Percentiles rank a stretch among this genome's conserved stretches.
These are phyloP conservation scores for Myriosclerotinia duriaeana DNA, from an alignment of 2,329 filamentous ascomycete species.

Conservation along the genomic window DNA sequence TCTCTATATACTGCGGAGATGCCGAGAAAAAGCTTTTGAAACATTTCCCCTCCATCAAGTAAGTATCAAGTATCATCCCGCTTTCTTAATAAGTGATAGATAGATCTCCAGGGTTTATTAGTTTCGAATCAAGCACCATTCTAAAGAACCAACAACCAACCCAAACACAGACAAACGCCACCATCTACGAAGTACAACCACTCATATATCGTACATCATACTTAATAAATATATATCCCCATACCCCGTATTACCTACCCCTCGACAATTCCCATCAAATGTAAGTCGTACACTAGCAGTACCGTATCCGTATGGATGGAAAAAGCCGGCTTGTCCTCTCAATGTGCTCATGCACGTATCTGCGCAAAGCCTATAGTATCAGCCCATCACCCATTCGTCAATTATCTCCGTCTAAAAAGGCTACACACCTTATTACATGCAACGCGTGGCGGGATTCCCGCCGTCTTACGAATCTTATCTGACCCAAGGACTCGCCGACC, in stretches of 20 bases:
- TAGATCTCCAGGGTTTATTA: too few species aligned
- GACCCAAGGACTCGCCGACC: background rate
- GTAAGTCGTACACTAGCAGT: background rate
- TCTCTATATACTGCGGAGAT: background rate
- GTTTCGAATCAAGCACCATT: background rate
- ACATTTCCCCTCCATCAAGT: background rate
- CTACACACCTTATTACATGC: background rate
- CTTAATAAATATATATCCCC: conserved; percentile 6
- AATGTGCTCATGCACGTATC: background rate
- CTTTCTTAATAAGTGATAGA: too few species aligned
- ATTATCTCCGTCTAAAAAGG: background rate
- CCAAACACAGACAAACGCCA: conserved; percentile 9
- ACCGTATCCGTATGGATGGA: background rate
- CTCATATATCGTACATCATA: background rate
- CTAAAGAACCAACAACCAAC: background rate
- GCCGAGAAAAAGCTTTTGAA: background rate
- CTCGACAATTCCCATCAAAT: background rate
- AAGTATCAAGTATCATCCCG: background rate
- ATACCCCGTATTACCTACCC: conserved; percentile 3
- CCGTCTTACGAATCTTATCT: background rate
- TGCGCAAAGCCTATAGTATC: background rate
- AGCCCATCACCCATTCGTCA: background rate
- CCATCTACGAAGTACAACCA: conserved; percentile 1
- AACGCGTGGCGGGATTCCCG: background rate
- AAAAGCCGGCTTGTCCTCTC: background rate